Evolutionary conservation across 192 early-diverging fungal genomes (phyloP).

Genomic region (Geranomyces michiganensis): DNA sequence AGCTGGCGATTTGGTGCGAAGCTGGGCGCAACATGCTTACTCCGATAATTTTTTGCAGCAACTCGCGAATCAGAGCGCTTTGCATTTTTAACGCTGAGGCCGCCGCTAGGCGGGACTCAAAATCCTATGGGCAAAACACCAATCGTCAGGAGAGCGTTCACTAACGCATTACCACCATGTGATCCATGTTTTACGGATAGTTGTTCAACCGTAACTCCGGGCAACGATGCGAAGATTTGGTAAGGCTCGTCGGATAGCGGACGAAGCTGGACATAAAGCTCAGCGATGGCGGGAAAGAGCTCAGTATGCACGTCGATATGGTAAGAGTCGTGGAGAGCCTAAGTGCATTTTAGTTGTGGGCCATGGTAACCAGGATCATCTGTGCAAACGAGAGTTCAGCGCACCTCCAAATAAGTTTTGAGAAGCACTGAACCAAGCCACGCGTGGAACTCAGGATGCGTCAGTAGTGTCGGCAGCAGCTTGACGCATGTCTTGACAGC

Average conservation of each 20-base stretch:
- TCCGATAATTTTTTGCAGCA: conserved; percentile 35
- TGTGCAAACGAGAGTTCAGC: neutral
- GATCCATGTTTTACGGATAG: neutral
- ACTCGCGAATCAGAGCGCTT: conserved; percentile 21
- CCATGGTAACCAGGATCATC: no score
- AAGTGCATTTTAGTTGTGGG: neutral
- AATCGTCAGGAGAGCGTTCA: no score
- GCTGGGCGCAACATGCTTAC: neutral
- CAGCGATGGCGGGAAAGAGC: conserved; percentile 29
- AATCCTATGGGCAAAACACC: conserved; percentile 15
- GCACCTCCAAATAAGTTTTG: conserved; percentile 29
- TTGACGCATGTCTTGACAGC: neutral
- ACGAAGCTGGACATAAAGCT: conserved; percentile 38
- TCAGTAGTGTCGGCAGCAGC: conserved; percentile 17
- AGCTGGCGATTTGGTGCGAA: neutral
- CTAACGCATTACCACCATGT: no score
- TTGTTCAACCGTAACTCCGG: conserved; percentile 30
- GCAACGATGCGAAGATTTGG: conserved; percentile 35
- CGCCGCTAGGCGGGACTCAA: conserved; percentile 28
- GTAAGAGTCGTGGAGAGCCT: conserved; percentile 46
- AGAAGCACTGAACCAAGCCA: conserved; percentile 28
- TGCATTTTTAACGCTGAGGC: conserved; percentile 20
- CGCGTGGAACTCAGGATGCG: conserved; percentile 18
- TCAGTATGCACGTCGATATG: conserved; percentile 40
- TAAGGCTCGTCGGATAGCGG: conserved; percentile 26